phyloP scores from a whole-genome alignment of 352 stramenopile genomes.

The Globisporangium splendens region DNA sequence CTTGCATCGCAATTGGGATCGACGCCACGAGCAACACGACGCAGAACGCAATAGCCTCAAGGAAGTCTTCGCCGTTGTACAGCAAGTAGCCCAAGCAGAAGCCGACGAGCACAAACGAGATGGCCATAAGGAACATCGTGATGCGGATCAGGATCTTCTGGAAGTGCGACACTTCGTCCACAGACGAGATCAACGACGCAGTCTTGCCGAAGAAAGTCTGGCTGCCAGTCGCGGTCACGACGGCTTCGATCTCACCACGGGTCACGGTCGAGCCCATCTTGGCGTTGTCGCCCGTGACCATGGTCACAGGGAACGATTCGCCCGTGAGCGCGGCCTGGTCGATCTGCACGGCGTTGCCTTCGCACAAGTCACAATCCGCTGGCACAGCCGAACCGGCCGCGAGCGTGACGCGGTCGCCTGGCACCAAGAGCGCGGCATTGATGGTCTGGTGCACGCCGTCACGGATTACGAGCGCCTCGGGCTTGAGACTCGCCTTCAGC shows the following conservation, averaged over 20 bases:
- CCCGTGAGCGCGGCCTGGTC: constrained; percentile 93
- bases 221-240: constrained; percentile 85
- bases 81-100: constrained; percentile 89
- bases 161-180: constrained; percentile 82
- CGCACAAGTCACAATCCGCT: constrained; percentile 87
- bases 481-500: constrained; percentile 85
- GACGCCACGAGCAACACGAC: constrained; percentile 90
- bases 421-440: constrained; percentile 89
- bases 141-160: constrained; percentile 92
- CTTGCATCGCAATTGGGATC: constrained; percentile 93
- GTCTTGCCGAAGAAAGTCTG: constrained; percentile 93
- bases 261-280: constrained; percentile 88
- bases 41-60: constrained; percentile 83
- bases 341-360: constrained; percentile 83
- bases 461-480: constrained; percentile 83
- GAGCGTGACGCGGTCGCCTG: constrained; percentile 92
- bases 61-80: constrained; percentile 69
- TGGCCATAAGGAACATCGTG: constrained; percentile 86
- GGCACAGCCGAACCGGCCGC: constrained; percentile 88
- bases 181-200: constrained; percentile 63
- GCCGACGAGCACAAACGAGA: constrained; percentile 84
- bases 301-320: constrained; percentile 92
- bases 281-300: constrained; percentile 69
- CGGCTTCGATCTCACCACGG: constrained; percentile 89
- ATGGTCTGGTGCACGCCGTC: constrained; percentile 88